phyloP scores from a whole-genome alignment of 345 rosid species.

The Lepidium sativum region DNA sequence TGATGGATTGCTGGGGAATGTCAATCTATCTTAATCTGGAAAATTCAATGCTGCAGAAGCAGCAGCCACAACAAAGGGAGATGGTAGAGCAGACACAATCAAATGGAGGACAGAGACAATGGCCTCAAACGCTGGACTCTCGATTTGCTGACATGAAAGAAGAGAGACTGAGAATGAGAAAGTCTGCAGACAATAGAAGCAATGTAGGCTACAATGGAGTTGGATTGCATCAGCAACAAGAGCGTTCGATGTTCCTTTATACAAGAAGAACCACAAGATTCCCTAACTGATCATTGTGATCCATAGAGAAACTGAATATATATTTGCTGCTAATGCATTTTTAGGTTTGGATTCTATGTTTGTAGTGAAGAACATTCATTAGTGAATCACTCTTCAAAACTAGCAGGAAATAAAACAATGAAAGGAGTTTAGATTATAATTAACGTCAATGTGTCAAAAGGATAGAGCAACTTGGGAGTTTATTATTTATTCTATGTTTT shows the following conservation, averaged over 20 bases:
- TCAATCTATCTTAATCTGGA: neutral
- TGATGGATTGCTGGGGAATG: neutral
- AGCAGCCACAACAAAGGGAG: slow-evolving; percentile 23
- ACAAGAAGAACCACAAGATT: slow-evolving; percentile 39
- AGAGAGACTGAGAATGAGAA: slow-evolving; percentile 50
- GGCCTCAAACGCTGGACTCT: slow-evolving; percentile 73
- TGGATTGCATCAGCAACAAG: slow-evolving; percentile 19
- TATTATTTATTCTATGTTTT: neutral
- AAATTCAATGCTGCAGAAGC: slow-evolving; percentile 15
- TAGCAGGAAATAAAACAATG: neutral
- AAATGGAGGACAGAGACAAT: slow-evolving; percentile 36
- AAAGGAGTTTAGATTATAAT: neutral
- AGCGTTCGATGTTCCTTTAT: slow-evolving; percentile 38
- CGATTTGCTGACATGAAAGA: slow-evolving; percentile 79
- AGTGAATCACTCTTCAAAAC: neutral
- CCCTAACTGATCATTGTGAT: slow-evolving; percentile 26
- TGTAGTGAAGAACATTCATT: neutral
- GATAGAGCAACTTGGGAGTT: neutral
- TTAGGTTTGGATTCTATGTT: neutral
- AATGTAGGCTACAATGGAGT: slow-evolving; percentile 20
- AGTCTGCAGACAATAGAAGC: slow-evolving; percentile 25
- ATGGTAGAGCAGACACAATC: slow-evolving; percentile 17
- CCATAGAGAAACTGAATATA: neutral
- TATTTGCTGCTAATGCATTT: slow-evolving; percentile 1
- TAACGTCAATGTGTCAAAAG: neutral